These are phyloP conservation scores for Mucor saturninus DNA, from an alignment of 371 early-diverging fungal species.

Conservation along the genomic window DNA sequence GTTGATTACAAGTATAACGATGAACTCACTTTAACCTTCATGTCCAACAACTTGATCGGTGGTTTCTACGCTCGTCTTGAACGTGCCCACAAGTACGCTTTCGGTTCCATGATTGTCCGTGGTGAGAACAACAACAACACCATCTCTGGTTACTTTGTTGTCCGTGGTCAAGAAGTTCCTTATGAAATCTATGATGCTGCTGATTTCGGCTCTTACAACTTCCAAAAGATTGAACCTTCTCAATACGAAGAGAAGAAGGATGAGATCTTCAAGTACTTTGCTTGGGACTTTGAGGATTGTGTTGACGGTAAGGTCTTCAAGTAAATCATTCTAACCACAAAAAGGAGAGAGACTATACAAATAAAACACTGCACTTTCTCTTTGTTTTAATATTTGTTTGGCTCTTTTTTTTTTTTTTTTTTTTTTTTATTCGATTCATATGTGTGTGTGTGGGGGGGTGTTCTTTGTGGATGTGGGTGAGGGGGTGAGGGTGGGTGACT, in stretches of 20 bases:
- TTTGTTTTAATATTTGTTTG: background rate
- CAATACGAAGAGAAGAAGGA: slow-evolving; percentile 61
- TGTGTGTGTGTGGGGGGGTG: no score
- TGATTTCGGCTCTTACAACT: slow-evolving; percentile 88
- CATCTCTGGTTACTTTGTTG: slow-evolving; percentile 93
- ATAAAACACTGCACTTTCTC: background rate
- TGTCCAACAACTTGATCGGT: slow-evolving; percentile 91
- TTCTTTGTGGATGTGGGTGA: no score
- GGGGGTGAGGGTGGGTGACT: no score
- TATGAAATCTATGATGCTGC: slow-evolving; percentile 86
- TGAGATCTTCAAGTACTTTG: slow-evolving; percentile 52
- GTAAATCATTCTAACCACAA: slow-evolving; percentile 43
- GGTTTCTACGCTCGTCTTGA: slow-evolving; percentile 95
- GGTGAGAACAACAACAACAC: slow-evolving; percentile 90
- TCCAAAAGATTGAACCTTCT: slow-evolving; percentile 79
- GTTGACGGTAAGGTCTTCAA: slow-evolving; percentile 72
- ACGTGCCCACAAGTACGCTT: slow-evolving; percentile 94
- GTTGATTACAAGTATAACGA: slow-evolving; percentile 94
- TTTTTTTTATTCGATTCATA: background rate
- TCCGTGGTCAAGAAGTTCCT: slow-evolving; percentile 90
- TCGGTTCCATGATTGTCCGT: slow-evolving; percentile 85
- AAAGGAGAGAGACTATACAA: slow-evolving; percentile 5
- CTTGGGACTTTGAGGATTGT: slow-evolving; percentile 56
- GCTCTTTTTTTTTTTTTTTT: background rate
- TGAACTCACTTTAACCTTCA: slow-evolving; percentile 85